Percentiles rank a stretch among this genome's conserved stretches.
Conservation (phyloP, 2,329 filamentous ascomycete genomes). For the Aspergillus sp. region DNA sequence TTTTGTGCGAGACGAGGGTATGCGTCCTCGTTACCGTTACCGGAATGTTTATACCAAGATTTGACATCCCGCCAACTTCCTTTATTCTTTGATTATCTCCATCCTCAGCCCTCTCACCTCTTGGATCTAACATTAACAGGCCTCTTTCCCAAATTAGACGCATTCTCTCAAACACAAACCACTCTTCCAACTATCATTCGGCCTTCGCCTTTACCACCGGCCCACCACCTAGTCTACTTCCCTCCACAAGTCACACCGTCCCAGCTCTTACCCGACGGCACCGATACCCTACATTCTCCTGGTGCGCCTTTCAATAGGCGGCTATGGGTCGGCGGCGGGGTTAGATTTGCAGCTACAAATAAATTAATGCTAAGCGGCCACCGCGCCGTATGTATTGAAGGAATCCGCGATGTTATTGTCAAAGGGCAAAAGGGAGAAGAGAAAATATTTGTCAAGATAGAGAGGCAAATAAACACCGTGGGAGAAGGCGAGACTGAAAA, state of each 20-base stretch:
- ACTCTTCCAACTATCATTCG: slow-evolving; percentile 35
- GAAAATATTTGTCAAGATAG: slow-evolving; percentile 62
- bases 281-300: slow-evolving; percentile 76
- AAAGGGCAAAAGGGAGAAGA: slow-evolving; percentile 53
- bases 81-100: slow-evolving; percentile 56
- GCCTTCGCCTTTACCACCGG: slow-evolving; percentile 39
- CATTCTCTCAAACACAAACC: slow-evolving; percentile 26
- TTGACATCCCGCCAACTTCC: slow-evolving; percentile 52
- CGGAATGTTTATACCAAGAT: slow-evolving; percentile 40
- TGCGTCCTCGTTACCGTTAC: slow-evolving; percentile 40
- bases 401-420: slow-evolving; percentile 49
- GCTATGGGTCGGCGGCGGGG: slow-evolving; percentile 83
- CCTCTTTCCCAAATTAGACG: slow-evolving; percentile 45
- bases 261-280: slow-evolving; percentile 75
- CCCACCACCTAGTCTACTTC: slow-evolving; percentile 86
- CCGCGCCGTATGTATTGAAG: slow-evolving; percentile 47
- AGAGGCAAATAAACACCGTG: slow-evolving; percentile 51
- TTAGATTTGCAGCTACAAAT: slow-evolving; percentile 52
- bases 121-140: slow-evolving; percentile 63
- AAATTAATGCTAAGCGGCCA: slow-evolving; percentile 33
- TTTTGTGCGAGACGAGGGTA: slow-evolving; percentile 18
- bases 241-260: slow-evolving; percentile 65
- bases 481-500: slow-evolving; percentile 36
- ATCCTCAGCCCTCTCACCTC: slow-evolving; percentile 63
- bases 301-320: slow-evolving; percentile 70